Conservation (phyloP, 2,329 filamentous ascomycete species). For the Annulohypoxylon truncatum region DNA sequence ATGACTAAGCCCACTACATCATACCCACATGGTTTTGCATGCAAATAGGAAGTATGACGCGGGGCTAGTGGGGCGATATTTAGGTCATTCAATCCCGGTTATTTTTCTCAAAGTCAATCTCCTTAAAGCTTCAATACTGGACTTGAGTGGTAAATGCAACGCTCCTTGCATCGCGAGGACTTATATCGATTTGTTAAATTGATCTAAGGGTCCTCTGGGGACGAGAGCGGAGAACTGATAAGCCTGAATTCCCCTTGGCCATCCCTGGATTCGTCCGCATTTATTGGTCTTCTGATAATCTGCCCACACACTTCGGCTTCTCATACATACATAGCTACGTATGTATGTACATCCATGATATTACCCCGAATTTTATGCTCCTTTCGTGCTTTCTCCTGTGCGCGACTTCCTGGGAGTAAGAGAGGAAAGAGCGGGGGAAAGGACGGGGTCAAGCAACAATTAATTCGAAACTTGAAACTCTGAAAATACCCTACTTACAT, state of each 20-base stretch:
- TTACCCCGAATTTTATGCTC: conserved; percentile 11
- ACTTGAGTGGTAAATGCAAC: conserved; percentile 19
- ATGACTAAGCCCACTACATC: conserved; percentile 17
- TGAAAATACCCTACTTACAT: not conserved
- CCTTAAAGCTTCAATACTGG: conserved; percentile 24
- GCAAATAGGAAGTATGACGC: conserved; percentile 18
- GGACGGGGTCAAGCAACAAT: conserved; percentile 19
- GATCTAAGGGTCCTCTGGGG: conserved; percentile 8
- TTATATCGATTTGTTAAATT: conserved; percentile 14
- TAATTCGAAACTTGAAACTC: conserved; percentile 26
- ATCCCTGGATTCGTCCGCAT: conserved; percentile 4
- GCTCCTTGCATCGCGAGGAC: conserved; percentile 7
- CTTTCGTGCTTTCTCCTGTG: conserved; percentile 26
- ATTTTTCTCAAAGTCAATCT: conserved; percentile 12
- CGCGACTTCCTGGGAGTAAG: conserved; percentile 25
- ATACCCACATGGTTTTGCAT: not conserved
- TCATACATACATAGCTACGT: not conserved
- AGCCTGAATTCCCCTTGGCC: conserved; percentile 8
- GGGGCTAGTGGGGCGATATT: conserved; percentile 32
- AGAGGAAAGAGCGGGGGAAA: conserved; percentile 20
- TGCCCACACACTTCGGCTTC: conserved; percentile 4
- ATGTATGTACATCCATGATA: not conserved
- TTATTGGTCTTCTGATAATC: not conserved
- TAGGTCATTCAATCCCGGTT: conserved; percentile 24
- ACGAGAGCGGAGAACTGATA: conserved; percentile 9